Base-by-base conservation (phyloP, 768 basidiomycete genomes). In the Russula sp. region DNA sequence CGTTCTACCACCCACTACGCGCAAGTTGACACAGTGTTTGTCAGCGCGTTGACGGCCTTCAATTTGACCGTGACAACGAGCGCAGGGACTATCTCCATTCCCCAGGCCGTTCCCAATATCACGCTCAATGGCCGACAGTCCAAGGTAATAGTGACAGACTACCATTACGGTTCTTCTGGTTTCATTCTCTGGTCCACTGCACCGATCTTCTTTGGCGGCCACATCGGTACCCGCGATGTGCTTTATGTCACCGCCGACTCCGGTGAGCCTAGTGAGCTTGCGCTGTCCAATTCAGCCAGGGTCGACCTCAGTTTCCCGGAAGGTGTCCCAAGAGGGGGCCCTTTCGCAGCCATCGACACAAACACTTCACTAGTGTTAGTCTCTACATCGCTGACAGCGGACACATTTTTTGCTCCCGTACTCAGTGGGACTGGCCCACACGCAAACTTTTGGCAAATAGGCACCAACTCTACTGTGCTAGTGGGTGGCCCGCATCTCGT, bases 321-420 rank as follows among this genome's bases (percentile, higher is more conserved):
- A 0, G 88, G 87, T 7, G 55, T 59, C 32, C 73, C 82, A 56
- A 67, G 76, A 38, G 85, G 84, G 5, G 64, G 60, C 10, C 73
- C 88, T 5, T 74, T 86, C 45, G 83, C 86, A 0, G 67, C 89
- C 32, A 83, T 81, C 76, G 88, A 90, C 64, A 84, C 86, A 0
- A 75, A 80, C 47, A 79, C 78, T 1, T 86, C 88, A 66, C 77
- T 91, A 20, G 72, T 93, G 32, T 73, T 92, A 13, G 90, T 78
- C 67, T 81, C 83, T 7, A 89, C 92, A 68, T 78, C 83, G 0
- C 73, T 69, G 14, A 87, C 86, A 0, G 85, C 86, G 3, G 81
- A 78, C 35, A 86, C 84, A 0, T 90, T 90, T 75, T 93, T 87
- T 84, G 78, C 86, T 5, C 92, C 92, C 1, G 78, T 81, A 18